These are phyloP conservation scores for Terfezia boudieri DNA, from an alignment of 495 filamentous ascomycete species.

Conservation along the genomic window DNA sequence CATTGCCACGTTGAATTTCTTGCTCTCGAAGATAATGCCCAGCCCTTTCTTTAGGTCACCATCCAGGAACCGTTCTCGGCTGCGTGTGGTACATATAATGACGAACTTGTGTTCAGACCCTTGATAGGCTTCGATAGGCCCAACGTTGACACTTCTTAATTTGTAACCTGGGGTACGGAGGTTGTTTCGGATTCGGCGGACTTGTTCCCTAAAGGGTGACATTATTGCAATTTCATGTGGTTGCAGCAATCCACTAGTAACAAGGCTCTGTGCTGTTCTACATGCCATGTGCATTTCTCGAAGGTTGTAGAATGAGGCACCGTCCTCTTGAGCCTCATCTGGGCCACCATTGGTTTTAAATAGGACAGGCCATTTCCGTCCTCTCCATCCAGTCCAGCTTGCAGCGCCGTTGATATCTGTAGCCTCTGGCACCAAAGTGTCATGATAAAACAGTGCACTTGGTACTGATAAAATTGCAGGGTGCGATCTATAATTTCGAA, in stretches of 20 bases:
- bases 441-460: slow-evolving; percentile 30
- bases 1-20: slow-evolving; percentile 32
- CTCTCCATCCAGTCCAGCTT: slow-evolving; percentile 28
- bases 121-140: slow-evolving; percentile 36
- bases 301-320: slow-evolving; percentile 32
- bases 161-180: slow-evolving; percentile 18
- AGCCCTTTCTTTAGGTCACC: slow-evolving; percentile 25
- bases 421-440: slow-evolving; percentile 30
- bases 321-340: slow-evolving; percentile 30
- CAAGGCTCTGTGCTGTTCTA: slow-evolving; percentile 22
- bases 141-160: slow-evolving; percentile 29
- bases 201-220: slow-evolving; percentile 32
- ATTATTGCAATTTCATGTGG: slow-evolving; percentile 31
- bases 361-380: slow-evolving; percentile 27
- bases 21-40: slow-evolving; percentile 27
- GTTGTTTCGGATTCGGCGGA: slow-evolving; percentile 22
- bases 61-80: slow-evolving; percentile 25
- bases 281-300: slow-evolving; percentile 27
- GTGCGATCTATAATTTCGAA: slow-evolving; percentile 38
- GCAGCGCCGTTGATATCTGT: slow-evolving; percentile 18
- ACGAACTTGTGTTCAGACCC: slow-evolving; percentile 31
- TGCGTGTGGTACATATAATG: slow-evolving; percentile 33
- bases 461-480: slow-evolving; percentile 33
- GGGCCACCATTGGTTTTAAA: slow-evolving; percentile 25
- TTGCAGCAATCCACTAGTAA: slow-evolving; percentile 19